A percentile compares a stretch with the other conserved stretches of the same genome.
Conservation (phyloP, 129 eudicot genomes). For the Tanacetum coccineum region DNA sequence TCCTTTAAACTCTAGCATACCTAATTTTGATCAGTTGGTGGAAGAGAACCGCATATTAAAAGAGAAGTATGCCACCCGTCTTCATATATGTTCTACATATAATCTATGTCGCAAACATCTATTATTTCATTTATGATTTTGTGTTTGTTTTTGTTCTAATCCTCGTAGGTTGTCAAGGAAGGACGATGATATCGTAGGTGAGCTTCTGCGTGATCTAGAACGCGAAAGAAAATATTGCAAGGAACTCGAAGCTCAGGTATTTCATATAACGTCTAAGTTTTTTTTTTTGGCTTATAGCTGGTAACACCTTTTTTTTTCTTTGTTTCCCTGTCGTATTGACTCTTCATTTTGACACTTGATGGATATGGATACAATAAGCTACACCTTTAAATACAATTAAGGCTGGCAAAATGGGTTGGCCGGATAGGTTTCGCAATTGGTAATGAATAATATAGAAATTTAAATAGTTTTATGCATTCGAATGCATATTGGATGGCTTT, state of each 20-base stretch:
- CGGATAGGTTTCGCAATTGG: too few species aligned
- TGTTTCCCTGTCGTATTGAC: neutral
- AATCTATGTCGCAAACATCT: constrained; percentile 4
- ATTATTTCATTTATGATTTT: neutral
- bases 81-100: neutral
- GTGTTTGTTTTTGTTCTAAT: neutral
- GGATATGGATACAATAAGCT: too few species aligned
- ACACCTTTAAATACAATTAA: too few species aligned
- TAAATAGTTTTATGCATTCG: too few species aligned
- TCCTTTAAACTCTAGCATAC: constrained; percentile 23
- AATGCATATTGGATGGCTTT: too few species aligned
- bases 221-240: constrained; percentile 43
- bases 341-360: neutral
- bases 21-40: constrained; percentile 34
- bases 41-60: constrained; percentile 57
- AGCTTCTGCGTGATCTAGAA: constrained; percentile 47
- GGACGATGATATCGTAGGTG: constrained; percentile 49
- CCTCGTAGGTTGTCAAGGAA: constrained; percentile 44
- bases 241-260: constrained; percentile 75
- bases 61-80: constrained; percentile 50
- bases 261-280: neutral
- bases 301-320: neutral
- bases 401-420: too few species aligned
- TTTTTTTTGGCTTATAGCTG: too few species aligned
- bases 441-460: too few species aligned